phyloP scores from a whole-genome alignment of 495 filamentous ascomycete genomes.

The Lichenothelia convexa region DNA sequence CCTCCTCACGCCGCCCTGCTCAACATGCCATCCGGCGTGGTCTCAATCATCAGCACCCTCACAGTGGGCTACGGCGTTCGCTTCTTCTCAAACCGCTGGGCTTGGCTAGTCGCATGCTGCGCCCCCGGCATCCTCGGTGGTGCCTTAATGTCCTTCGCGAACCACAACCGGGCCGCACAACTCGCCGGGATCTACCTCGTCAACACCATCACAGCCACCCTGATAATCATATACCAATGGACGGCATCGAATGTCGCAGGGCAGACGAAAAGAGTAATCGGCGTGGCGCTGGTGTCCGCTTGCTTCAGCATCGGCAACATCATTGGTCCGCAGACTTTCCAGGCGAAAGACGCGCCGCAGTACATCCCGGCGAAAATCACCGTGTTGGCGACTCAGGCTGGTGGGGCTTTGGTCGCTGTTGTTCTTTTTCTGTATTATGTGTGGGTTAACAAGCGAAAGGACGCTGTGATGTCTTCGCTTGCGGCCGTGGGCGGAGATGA shows the following conservation, averaged over 20 bases:
- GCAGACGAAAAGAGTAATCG: slow-evolving; percentile 35
- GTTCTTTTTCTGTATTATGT: slow-evolving; percentile 28
- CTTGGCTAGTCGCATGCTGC: slow-evolving; percentile 26
- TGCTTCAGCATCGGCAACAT: slow-evolving; percentile 48
- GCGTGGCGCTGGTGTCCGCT: slow-evolving; percentile 31
- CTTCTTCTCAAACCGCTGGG: slow-evolving; percentile 29
- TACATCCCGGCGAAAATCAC: slow-evolving; percentile 46
- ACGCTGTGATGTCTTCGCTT: background rate
- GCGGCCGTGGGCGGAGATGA: background rate
- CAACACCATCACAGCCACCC: slow-evolving; percentile 30
- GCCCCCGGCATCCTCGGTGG: slow-evolving; percentile 37
- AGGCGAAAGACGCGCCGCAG: slow-evolving; percentile 35
- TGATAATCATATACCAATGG: slow-evolving; percentile 30
- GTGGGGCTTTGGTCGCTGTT: slow-evolving; percentile 22
- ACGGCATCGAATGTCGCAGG: slow-evolving; percentile 28
- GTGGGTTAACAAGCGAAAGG: slow-evolving; percentile 24
- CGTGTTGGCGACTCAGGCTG: slow-evolving; percentile 31
- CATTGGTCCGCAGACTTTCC: slow-evolving; percentile 51
- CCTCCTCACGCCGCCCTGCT: slow-evolving; percentile 6
- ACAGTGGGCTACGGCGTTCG: slow-evolving; percentile 30
- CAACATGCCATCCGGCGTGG: slow-evolving; percentile 6
- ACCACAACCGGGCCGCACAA: slow-evolving; percentile 27
- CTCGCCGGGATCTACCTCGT: slow-evolving; percentile 47
- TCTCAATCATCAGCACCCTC: slow-evolving; percentile 27
- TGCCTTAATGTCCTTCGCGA: slow-evolving; percentile 40